These are phyloP conservation scores for Colletotrichum sp. DNA, from an alignment of 2,329 filamentous ascomycete species.

Conservation along the genomic window DNA sequence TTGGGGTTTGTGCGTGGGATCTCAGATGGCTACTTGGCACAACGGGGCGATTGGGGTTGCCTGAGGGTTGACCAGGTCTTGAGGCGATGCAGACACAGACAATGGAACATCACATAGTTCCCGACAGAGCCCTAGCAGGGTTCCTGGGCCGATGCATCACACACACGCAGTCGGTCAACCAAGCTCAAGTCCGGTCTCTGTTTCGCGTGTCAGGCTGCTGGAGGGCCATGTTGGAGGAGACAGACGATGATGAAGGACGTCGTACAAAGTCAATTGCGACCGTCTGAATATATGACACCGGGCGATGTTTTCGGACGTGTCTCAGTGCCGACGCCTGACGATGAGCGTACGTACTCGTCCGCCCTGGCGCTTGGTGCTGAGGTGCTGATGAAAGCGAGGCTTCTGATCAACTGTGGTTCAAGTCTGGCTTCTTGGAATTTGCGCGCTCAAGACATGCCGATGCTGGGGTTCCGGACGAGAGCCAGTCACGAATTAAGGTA, in stretches of 20 bases:
- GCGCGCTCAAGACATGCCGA: background rate
- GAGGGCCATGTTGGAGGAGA: background rate
- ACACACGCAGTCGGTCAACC: background rate
- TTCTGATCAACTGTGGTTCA: background rate
- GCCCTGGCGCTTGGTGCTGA: background rate
- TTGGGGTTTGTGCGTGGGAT: background rate
- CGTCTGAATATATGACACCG: conserved; percentile 10
- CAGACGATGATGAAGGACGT: background rate
- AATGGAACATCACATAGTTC: background rate
- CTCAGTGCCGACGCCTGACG: conserved; percentile 4
- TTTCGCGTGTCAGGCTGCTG: background rate
- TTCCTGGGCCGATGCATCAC: background rate
- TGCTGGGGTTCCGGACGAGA: background rate
- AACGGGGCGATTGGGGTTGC: background rate
- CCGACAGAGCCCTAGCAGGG: background rate
- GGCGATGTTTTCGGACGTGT: conserved; percentile 11
- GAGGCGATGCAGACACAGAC: background rate
- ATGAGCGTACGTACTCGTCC: background rate
- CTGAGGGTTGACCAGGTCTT: background rate
- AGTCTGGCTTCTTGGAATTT: background rate
- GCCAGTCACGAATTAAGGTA: background rate
- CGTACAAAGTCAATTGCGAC: background rate
- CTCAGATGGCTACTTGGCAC: background rate
- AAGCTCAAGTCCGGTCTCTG: background rate
- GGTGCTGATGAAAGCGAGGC: background rate